These are phyloP conservation scores for Violaceomyces palustris DNA, from an alignment of 1,284 basidiomycete species.

Conservation along the genomic window DNA sequence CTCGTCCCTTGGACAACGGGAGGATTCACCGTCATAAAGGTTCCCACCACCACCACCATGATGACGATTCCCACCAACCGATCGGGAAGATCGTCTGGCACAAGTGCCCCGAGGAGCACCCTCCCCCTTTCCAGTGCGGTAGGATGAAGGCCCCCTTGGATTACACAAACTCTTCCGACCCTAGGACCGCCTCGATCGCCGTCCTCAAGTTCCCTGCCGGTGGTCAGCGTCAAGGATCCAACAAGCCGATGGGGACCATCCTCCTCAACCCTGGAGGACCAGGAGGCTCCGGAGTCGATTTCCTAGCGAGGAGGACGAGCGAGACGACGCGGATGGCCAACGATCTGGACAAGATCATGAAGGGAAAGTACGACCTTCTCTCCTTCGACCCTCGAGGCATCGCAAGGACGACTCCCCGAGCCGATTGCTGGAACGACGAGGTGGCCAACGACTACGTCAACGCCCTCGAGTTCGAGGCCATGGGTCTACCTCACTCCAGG, in stretches of 20 bases:
- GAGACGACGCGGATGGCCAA: conserved; percentile 13
- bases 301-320: conserved; percentile 13
- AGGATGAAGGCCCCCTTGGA: conserved; percentile 35
- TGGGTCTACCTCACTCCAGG: conserved; percentile 15
- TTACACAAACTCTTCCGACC: conserved; percentile 27
- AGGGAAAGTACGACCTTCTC: conserved; percentile 29
- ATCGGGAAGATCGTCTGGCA: conserved; percentile 25
- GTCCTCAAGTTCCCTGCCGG: conserved; percentile 35
- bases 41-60: too few relatives aligned
- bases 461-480: conserved; percentile 10
- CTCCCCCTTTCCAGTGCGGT: conserved; percentile 25
- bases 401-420: conserved; percentile 20
- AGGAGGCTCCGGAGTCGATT: conserved; percentile 27
- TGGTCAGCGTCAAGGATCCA: conserved; percentile 18
- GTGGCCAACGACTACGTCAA: conserved; percentile 16
- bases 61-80: conserved; percentile 6
- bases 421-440: conserved; percentile 24
- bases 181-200: conserved; percentile 26
- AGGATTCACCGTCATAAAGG: too few relatives aligned
- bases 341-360: conserved; percentile 20
- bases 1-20: too few relatives aligned
- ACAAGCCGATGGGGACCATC: conserved; percentile 24
- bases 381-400: conserved; percentile 35
- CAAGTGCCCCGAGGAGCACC: conserved; percentile 22
- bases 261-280: conserved; percentile 38